phyloP scores from a whole-genome alignment of 2,329 filamentous ascomycete genomes.

The Fusarium foetens region DNA sequence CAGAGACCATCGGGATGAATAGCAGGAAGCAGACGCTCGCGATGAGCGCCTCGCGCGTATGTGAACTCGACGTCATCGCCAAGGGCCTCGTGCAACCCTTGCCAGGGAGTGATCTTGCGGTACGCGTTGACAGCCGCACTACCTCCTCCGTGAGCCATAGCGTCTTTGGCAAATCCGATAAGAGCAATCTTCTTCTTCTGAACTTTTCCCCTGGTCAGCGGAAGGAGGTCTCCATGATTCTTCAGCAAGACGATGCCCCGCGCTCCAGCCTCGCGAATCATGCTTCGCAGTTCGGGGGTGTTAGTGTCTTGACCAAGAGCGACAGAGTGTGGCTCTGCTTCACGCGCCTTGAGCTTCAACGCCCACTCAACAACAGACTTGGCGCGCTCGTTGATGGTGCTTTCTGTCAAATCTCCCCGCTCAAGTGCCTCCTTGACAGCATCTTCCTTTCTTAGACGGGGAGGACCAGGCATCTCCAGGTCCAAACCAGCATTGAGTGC shows the following conservation, averaged over 20 bases:
- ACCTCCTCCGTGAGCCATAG: slow-evolving; percentile 47
- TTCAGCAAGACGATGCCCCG: slow-evolving; percentile 72
- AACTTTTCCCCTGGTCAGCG: slow-evolving; percentile 50
- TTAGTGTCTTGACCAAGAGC: slow-evolving; percentile 9
- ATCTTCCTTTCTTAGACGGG: slow-evolving; percentile 41
- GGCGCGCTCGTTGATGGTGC: slow-evolving; percentile 43
- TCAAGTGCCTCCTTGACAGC: slow-evolving; percentile 40
- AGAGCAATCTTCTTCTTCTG: slow-evolving; percentile 45
- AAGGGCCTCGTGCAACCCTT: slow-evolving; percentile 42
- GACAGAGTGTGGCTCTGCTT: slow-evolving; percentile 14
- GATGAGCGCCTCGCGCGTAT: slow-evolving; percentile 40
- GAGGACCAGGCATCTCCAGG: slow-evolving; percentile 52
- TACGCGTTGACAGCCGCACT: slow-evolving; percentile 48
- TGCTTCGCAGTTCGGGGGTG: slow-evolving; percentile 39
- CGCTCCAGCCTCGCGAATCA: slow-evolving; percentile 42
- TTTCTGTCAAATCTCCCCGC: slow-evolving; percentile 33
- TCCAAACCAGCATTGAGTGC: slow-evolving; percentile 47
- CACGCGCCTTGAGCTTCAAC: slow-evolving; percentile 36
- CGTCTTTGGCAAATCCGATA: slow-evolving; percentile 48
- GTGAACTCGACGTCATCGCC: slow-evolving; percentile 35
- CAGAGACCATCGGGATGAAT: slow-evolving; percentile 22
- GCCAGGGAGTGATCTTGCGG: slow-evolving; percentile 47
- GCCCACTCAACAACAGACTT: slow-evolving; percentile 48
- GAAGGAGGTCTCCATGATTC: slow-evolving; percentile 66
- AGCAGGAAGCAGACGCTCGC: slow-evolving; percentile 31